Evolutionary conservation across 2,329 filamentous ascomycete genomes (phyloP).

Genomic region (Penicillium sp.): DNA sequence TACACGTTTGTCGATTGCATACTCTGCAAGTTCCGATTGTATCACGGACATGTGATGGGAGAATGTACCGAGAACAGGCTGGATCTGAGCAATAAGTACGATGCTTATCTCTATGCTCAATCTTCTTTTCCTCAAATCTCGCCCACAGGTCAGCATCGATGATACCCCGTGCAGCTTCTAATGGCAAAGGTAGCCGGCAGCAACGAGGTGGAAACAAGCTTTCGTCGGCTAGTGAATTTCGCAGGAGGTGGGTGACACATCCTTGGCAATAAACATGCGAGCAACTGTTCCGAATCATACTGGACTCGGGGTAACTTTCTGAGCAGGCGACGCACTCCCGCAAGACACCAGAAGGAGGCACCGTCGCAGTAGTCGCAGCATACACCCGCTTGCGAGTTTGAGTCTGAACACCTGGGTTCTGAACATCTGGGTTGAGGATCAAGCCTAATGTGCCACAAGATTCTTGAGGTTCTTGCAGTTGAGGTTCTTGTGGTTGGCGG

Average conservation of each 20-base stretch:
- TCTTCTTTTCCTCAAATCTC: constrained; percentile 21
- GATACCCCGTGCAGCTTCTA: constrained; percentile 6
- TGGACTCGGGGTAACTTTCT: neutral
- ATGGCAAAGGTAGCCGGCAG: constrained; percentile 25
- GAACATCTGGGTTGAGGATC: neutral
- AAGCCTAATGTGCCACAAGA: neutral
- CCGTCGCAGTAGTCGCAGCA: neutral
- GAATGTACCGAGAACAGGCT: constrained; percentile 28
- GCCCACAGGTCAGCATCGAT: constrained; percentile 7
- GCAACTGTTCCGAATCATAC: constrained; percentile 13
- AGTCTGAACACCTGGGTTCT: neutral
- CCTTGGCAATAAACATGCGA: constrained; percentile 25
- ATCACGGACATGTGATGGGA: constrained; percentile 12
- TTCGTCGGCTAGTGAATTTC: constrained; percentile 22
- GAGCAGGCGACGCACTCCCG: constrained; percentile 12
- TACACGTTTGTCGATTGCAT: constrained; percentile 25
- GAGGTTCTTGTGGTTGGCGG: too few species aligned
- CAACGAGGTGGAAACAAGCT: constrained; percentile 32
- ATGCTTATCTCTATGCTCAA: constrained; percentile 25
- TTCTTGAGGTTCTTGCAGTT: neutral
- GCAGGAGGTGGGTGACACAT: constrained; percentile 23
- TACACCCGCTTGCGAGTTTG: neutral
- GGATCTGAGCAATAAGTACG: constrained; percentile 29
- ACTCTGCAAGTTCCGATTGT: constrained; percentile 21
- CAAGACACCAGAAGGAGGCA: neutral